Base-by-base conservation (phyloP, 345 rosid species). In the Garcia nutans region DNA sequence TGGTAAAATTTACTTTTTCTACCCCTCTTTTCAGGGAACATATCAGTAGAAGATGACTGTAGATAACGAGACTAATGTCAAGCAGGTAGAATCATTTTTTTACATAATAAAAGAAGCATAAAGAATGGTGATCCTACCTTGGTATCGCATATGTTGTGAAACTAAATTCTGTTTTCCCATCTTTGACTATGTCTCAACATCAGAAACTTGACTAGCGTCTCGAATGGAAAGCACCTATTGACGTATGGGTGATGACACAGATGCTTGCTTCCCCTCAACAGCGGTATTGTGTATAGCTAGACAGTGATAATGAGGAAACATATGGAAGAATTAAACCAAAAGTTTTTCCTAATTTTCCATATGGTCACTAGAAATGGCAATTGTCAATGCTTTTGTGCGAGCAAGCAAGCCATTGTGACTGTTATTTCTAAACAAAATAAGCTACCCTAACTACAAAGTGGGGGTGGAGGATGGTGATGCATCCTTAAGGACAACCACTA, bases 1-100 rank as follows among this genome's bases (percentile, higher is more conserved):
- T n/a, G 0, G 5, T 12, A 52, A 52, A 52, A 11, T 52, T 20
- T 75, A 2, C 10, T 41, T 47, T 6, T 6, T 54, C 2, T 57
- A 57, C 19, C 62, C 73, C 77, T 78, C 54, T 73, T 81, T 78
- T 58, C 86, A 94, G 97, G 78, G 9, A 80, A 86, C 74, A 62
- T 89, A 70, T 94, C 82, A 94, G 8, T 91, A 86, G 80, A 83
- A 75, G 77, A 80, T 78, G 10, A 78, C 83, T 1, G 82, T 90
- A 59, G 90, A 84, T 77, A 85, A 76, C 19, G 91, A 90, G 85
- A 87, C 85, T 33, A 85, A 79, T 82, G 86, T 88, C 96, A 31
- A 88, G 93, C 98, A 87, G 85, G 98, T 88, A 78, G 67, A 57
- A 61, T 31, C 10, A 13, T 28, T 72, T 44, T 52, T 24, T 5